Base-by-base conservation (phyloP, 2,329 filamentous ascomycete genomes). In the Colletotrichum sp. region DNA sequence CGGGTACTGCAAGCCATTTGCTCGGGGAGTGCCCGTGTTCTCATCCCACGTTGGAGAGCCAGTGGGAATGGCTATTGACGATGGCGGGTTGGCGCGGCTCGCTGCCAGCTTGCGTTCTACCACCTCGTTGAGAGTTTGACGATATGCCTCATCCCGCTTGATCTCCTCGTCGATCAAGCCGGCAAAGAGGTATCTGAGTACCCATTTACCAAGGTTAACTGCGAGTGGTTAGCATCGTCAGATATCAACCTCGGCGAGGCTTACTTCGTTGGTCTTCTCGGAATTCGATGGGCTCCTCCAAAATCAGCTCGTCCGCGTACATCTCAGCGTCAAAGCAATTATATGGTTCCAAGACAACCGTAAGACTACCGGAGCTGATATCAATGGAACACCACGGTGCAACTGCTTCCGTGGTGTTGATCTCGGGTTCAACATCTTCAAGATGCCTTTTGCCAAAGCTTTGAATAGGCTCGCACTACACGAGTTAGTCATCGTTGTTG, bases 191-290 rank as follows among this genome's bases (percentile, higher is more conserved):
- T 98, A 98, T 38, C 97, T 91, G 73, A 99, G 86, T 59, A 98
- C 92, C 97, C 97, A 99, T 87, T 98, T 98, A 11, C 97, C 97
- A 59, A 98, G 91, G 80, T 98, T 98, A 82, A 98, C 94, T 97
- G 76, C 31, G n/a, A 16, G 1, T 8, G 58, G 34, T 18, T 13
- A 43, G 6, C 13, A 21, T 36, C 21, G 4, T 55, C 7, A n/a
- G 47, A 9, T 31, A 16, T 5, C 9, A 4, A 34, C 27, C 1
- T 9, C 8, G 9, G 16, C 33, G 34, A 8, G 21, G 21, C 92
- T 80, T 89, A 96, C 94, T 98, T 85, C 97, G 91, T 84, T 98
- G 96, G 78, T 99, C 97, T 78, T 98, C 96, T 71, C 93, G 89
- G 80, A 98, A 98, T 15, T 96, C 93, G 21, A 94, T 87, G n/a